Base-by-base conservation (phyloP, 1,284 basidiomycete species). In the Ceratobasidium sp. region DNA sequence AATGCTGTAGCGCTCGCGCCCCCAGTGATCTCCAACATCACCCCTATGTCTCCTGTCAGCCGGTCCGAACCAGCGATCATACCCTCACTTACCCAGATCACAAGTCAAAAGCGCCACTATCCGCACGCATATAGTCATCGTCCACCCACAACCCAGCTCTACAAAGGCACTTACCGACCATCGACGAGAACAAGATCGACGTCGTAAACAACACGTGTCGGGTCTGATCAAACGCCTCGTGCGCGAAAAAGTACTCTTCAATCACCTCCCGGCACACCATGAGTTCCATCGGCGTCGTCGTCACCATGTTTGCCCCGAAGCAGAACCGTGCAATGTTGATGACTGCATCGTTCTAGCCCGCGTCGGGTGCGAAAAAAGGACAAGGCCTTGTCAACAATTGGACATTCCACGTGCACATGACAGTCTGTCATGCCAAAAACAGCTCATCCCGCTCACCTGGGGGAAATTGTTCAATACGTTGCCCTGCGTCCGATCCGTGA, bases 241-340 rank as follows among this genome's bases (percentile, higher is more conserved):
- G 87, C 1, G 91, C 85, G 83, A 93, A 97, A 80, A 96, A 96
- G 76, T 87, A 95, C 73, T 95, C 90, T 75, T 97, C 95, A 62
- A 97, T 84, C 49, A 97, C 93, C 82, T 98, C 94, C 80, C 94
- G 84, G 75, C 95, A 97, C 14, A 98, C 94, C 76, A 98, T 97
- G 21, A 94, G 82, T 75, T 98, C 94, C 56, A 98, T 81, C 0
- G 94, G 94, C 19, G 95, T 84, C 0, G 96, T 99, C 0, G 95
- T 97, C 74, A 97, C 96, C 96, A 99, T 99, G 79, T 99, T 99
- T 71, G 96, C 79, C 3, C 96, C 96, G 75, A 99, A 98, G 75
- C 91, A 94, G 74, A 98, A 93, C 23, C 95, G 85, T 5, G 96
- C 96, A 64, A 98, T 83, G 76, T 98, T 96, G 78, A 96, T 95